Base-by-base conservation (phyloP, 371 early-diverging fungal genomes). In the Rhizopus arrhizus region DNA sequence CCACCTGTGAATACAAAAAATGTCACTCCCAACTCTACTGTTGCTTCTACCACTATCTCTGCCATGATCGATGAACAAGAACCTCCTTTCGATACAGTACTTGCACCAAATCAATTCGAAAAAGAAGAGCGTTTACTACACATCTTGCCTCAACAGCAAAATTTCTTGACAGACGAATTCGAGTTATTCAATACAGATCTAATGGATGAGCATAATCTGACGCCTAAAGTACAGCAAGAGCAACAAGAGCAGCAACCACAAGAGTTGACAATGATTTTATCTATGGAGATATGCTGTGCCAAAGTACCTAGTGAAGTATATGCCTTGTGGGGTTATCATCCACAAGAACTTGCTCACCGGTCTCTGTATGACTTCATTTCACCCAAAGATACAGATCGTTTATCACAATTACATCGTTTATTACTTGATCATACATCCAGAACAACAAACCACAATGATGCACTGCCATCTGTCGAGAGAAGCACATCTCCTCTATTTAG, bases 251-350 rank as follows among this genome's bases (percentile, higher is more conserved):
- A 38, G 40, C 11, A 38, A 13, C 2, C 11, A 38, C 8, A 6
- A 38, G 40, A 38, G 46, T n/a, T 78, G 8, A 76, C 73, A 3
- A 56, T 69, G 1, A 82, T 81, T 59, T 48, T 82, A 53, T 80
- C 84, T 5, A 78, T 84, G 78, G 82, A 81, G 22, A 56, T 84
- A 36, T 71, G 79, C 42, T 85, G 85, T 61, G 85, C 85, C 9
- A 73, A 80, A 32, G 82, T 76, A 45, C 84, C 86, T 4, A 81
- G 83, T 57, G 83, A 84, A 53, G 76, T 76, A 0, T 73, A 76
- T 33, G 77, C 72, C 11, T 59, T 75, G 12, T 78, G 85, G 78
- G 86, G 84, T 2, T 81, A 81, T 46, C 81, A 83, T 45, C 84
- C 88, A 0, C 80, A 79, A 53, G 82, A 85, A 56, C 69, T 87